A percentile compares a stretch with the other conserved stretches of the same genome.
Evolutionary conservation across 2,329 filamentous ascomycete species (phyloP).

Genomic region (Pseudodiploospora longispora): DNA sequence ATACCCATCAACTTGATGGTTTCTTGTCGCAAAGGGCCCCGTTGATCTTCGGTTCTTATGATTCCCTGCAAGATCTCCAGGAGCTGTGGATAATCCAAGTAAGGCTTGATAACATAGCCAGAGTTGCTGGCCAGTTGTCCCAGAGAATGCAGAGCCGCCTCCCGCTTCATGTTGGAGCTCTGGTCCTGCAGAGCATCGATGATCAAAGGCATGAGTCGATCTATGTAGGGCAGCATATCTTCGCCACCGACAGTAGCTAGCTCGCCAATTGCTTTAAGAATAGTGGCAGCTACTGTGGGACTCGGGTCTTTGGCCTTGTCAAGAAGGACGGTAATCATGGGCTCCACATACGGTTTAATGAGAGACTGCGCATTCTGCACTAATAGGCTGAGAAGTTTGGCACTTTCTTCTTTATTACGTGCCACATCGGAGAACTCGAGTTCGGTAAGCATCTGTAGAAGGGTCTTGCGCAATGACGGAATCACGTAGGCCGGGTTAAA

Average conservation of each 20-base stretch:
- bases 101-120: slow-evolving; percentile 95
- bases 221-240: slow-evolving; percentile 87
- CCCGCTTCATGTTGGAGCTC: slow-evolving; percentile 80
- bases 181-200: slow-evolving; percentile 91
- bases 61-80: slow-evolving; percentile 90
- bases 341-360: slow-evolving; percentile 93
- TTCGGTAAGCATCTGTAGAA: slow-evolving; percentile 93
- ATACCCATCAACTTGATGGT: slow-evolving; percentile 97
- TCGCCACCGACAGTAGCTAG: slow-evolving; percentile 89
- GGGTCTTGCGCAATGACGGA: slow-evolving; percentile 84
- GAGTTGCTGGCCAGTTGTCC: slow-evolving; percentile 92
- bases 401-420: slow-evolving; percentile 92
- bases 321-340: slow-evolving; percentile 89
- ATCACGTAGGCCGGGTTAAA: slow-evolving; percentile 97
- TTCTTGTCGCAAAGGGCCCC: slow-evolving; percentile 78
- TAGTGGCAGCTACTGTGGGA: slow-evolving; percentile 83
- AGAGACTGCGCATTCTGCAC: slow-evolving; percentile 88
- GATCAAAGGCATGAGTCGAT: slow-evolving; percentile 88
- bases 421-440: slow-evolving; percentile 93
- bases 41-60: slow-evolving; percentile 80
- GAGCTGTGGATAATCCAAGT: slow-evolving; percentile 88
- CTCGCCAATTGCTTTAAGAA: slow-evolving; percentile 91
- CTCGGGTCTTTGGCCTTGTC: slow-evolving; percentile 84
- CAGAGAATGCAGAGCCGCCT: slow-evolving; percentile 82
- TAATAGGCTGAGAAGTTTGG: slow-evolving; percentile 82